Percentiles rank a stretch among this genome's conserved stretches.
These are phyloP conservation scores for Tillandsia leiboldiana DNA, from an alignment of 176 grass and related monocot genomes.

Conservation along the genomic window DNA sequence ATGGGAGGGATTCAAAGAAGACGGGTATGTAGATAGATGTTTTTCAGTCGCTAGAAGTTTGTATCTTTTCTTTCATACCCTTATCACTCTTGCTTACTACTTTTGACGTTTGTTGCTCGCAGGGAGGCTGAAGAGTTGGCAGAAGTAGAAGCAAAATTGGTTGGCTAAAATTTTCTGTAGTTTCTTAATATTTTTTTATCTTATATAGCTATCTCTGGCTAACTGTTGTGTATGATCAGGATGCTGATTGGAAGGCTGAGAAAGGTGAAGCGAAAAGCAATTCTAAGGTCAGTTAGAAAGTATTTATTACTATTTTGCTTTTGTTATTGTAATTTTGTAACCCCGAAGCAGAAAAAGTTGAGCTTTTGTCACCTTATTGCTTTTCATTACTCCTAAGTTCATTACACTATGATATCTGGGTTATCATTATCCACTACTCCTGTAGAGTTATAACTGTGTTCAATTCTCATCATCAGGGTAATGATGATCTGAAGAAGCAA, in stretches of 20 bases:
- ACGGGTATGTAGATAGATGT: constrained; percentile 34
- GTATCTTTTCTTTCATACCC: constrained; percentile 3
- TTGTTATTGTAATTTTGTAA: neutral
- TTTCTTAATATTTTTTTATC: constrained; percentile 5
- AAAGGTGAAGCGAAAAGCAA: constrained; percentile 56
- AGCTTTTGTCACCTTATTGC: neutral
- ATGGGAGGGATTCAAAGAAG: constrained; percentile 93
- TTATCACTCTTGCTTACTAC: constrained; percentile 10
- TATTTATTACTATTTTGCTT: neutral
- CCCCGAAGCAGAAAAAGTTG: neutral
- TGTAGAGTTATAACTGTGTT: neutral
- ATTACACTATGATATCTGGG: neutral
- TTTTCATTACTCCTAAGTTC: neutral
- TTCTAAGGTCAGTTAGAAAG: constrained; percentile 43
- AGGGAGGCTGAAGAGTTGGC: constrained; percentile 77
- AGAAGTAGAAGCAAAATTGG: constrained; percentile 92
- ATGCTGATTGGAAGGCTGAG: constrained; percentile 67
- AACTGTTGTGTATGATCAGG: constrained; percentile 42
- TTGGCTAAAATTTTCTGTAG: constrained; percentile 30
- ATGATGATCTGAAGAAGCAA: constrained; percentile 75
- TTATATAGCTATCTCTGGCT: constrained; percentile 15
- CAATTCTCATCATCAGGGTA: constrained; percentile 37
- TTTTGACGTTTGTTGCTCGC: constrained; percentile 9
- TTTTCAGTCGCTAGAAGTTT: constrained; percentile 5
- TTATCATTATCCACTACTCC: neutral